phyloP scores from a whole-genome alignment of 352 stramenopile genomes.

The Bremia lactucae region DNA sequence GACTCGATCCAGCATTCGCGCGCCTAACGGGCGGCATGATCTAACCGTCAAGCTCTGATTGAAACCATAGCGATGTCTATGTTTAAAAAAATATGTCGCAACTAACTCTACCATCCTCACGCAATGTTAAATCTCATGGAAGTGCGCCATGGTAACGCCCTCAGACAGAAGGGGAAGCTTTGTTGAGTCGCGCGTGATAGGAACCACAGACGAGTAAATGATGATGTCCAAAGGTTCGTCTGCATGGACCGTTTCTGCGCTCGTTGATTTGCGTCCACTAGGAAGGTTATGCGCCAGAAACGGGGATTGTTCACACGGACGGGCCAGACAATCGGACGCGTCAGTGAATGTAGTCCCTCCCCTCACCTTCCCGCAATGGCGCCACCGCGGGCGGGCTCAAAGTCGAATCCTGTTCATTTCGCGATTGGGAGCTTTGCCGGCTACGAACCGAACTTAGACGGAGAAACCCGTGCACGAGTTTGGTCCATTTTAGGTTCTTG shows the following conservation, averaged over 20 bases:
- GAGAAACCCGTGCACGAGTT: too few relatives aligned
- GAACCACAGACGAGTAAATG: constrained; percentile 6
- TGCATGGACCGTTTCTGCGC: constrained; percentile 3
- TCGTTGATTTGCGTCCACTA: constrained; percentile 2
- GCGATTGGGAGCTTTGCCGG: constrained; percentile 21
- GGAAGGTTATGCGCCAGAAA: constrained; percentile 10
- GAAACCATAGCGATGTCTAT: neutral
- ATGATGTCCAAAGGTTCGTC: constrained; percentile 5
- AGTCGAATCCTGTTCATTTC: constrained; percentile 26
- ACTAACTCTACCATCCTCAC: too few relatives aligned
- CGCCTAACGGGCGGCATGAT: constrained; percentile 9
- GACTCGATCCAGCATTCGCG: constrained; percentile 10
- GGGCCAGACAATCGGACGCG: constrained; percentile 11
- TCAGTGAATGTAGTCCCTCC: constrained; percentile 20
- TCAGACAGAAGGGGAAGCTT: too few relatives aligned
- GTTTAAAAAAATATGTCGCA: neutral
- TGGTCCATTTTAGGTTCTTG: constrained; percentile 5
- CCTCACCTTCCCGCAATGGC: constrained; percentile 24
- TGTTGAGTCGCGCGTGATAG: neutral
- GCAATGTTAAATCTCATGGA: too few relatives aligned
- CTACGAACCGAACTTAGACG: constrained; percentile 2
- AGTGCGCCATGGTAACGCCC: too few relatives aligned
- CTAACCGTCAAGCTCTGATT: constrained; percentile 5
- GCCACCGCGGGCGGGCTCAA: constrained; percentile 19
- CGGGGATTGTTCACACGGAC: neutral